phyloP scores from a whole-genome alignment of 2,329 filamentous ascomycete genomes.

The Ophiostoma quercus region DNA sequence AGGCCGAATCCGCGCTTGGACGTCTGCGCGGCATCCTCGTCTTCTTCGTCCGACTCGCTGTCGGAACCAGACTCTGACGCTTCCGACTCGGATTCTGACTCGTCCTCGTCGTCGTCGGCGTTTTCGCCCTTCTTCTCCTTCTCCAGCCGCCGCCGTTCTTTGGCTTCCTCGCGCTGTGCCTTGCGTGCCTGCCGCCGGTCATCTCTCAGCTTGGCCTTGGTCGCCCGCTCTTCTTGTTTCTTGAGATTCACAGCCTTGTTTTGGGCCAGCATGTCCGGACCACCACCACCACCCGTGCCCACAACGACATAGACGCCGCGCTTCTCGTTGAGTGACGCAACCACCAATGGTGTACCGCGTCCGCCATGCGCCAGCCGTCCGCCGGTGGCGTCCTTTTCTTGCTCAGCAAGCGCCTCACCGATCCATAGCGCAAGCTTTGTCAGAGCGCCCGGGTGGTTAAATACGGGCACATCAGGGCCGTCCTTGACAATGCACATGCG shows the following conservation, averaged over 20 bases:
- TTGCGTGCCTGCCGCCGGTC: conserved; percentile 53
- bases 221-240: conserved; percentile 57
- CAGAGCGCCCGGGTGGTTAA: conserved; percentile 85
- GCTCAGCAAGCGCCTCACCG: conserved; percentile 82
- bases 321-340: conserved; percentile 82
- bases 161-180: conserved; percentile 56
- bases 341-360: conserved; percentile 77
- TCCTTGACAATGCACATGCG: conserved; percentile 95
- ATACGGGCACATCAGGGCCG: conserved; percentile 83
- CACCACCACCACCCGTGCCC: conserved; percentile 81
- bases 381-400: conserved; percentile 67
- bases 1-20: conserved; percentile 56
- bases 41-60: conserved; percentile 33
- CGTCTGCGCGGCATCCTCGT: conserved; percentile 40
- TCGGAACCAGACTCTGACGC: conserved; percentile 36
- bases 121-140: conserved; percentile 26
- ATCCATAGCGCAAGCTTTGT: conserved; percentile 95
- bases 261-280: conserved; percentile 62
- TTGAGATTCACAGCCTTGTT: conserved; percentile 60
- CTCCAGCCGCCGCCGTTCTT: conserved; percentile 51
- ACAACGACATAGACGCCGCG: conserved; percentile 88
- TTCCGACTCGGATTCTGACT: conserved; percentile 45
- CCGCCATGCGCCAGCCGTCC: conserved; percentile 64
- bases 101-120: not conserved
- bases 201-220: conserved; percentile 58